Percentiles rank a stretch among this genome's conserved stretches.
Conservation (phyloP, 129 eudicot species). For the Lactuca saligna region DNA sequence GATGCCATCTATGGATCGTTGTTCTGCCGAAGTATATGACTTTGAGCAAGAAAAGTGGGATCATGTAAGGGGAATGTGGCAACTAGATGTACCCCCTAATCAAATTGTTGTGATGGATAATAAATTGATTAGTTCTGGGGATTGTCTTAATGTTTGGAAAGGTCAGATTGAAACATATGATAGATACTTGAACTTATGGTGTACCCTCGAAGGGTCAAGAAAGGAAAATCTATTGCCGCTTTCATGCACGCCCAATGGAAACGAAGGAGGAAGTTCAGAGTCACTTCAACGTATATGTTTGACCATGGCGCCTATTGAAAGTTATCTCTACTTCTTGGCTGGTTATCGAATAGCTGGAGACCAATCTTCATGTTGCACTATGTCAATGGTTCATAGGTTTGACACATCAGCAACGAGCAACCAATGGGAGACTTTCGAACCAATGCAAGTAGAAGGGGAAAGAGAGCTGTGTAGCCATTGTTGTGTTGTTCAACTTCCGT, state of each 20-base stretch:
- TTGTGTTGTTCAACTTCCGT: conserved; percentile 47
- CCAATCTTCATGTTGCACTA: conserved; percentile 32
- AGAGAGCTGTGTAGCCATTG: conserved; percentile 57
- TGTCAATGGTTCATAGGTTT: conserved; percentile 48
- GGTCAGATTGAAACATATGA: conserved; percentile 66
- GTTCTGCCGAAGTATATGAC: conserved; percentile 61
- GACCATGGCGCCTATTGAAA: conserved; percentile 57
- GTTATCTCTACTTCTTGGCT: conserved; percentile 40
- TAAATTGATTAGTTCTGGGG: conserved; percentile 54
- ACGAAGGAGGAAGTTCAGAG: conserved; percentile 25
- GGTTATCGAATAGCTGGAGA: conserved; percentile 40
- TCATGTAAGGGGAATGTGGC: conserved; percentile 54
- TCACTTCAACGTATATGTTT: conserved; percentile 31
- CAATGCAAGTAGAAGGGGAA: conserved; percentile 41
- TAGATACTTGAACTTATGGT: conserved; percentile 42
- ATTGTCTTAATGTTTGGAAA: conserved; percentile 62
- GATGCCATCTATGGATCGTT: conserved; percentile 42
- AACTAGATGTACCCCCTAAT: conserved; percentile 61
- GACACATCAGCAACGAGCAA: conserved; percentile 40
- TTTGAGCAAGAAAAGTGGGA: conserved; percentile 30
- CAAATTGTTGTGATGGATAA: conserved; percentile 46
- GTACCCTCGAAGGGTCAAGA: conserved; percentile 47
- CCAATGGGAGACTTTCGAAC: conserved; percentile 51
- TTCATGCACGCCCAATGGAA: conserved; percentile 16
- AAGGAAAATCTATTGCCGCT: conserved; percentile 10